A percentile compares a stretch with the other conserved stretches of the same genome.
These are phyloP conservation scores for Pestalotiopsis sp. DNA, from an alignment of 2,329 filamentous ascomycete genomes.

Conservation along the genomic window DNA sequence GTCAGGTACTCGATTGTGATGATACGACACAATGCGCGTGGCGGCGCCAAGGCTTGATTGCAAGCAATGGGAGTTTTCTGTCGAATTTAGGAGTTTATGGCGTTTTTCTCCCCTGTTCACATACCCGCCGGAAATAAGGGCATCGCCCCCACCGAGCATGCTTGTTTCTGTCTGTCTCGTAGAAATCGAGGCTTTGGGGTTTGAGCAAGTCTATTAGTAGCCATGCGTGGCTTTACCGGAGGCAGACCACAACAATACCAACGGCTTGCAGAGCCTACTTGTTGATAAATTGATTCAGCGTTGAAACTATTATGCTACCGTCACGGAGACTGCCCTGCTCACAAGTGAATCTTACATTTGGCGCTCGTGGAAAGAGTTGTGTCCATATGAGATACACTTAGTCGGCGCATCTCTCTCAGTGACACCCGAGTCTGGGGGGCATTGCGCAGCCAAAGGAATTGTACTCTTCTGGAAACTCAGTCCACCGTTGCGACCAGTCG, in stretches of 20 bases:
- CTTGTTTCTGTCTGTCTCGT: not conserved
- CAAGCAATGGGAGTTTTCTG: not conserved
- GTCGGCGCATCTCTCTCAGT: too few species aligned
- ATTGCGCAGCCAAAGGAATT: too few species aligned
- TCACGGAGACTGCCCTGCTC: too few species aligned
- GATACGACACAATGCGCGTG: constrained; percentile 10
- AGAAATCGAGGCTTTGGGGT: not conserved
- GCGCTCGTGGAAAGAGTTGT: too few species aligned
- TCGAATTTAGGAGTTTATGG: constrained; percentile 1
- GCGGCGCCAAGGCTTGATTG: constrained; percentile 8
- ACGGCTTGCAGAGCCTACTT: too few species aligned
- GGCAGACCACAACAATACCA: not conserved
- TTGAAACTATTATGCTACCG: too few species aligned
- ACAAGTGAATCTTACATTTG: too few species aligned
- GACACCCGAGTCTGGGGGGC: too few species aligned
- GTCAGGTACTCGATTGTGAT: constrained; percentile 18
- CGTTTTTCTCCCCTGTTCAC: not conserved
- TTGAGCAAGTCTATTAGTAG: not conserved
- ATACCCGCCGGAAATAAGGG: not conserved
- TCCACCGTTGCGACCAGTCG: too few species aligned
- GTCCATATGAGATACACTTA: too few species aligned
- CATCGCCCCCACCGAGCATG: not conserved
- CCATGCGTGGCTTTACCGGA: not conserved
- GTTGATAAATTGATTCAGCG: too few species aligned
- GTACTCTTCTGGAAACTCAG: too few species aligned